These are phyloP conservation scores for Thraustochytrium sp. DNA, from an alignment of 352 stramenopile species.

Conservation along the genomic window DNA sequence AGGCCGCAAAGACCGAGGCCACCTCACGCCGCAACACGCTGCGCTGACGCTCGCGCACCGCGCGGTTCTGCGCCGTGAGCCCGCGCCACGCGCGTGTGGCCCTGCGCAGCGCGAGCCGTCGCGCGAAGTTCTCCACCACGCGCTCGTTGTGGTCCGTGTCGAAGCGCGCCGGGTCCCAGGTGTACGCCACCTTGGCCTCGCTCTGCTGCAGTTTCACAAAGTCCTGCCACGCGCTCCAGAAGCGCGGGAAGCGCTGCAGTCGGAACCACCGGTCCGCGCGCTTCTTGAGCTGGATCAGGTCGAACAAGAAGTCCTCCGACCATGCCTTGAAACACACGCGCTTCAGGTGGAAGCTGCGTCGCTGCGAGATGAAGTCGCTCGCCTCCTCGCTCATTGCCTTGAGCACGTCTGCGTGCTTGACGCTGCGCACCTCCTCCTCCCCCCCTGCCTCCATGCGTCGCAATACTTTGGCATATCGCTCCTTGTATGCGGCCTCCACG, in stretches of 20 bases:
- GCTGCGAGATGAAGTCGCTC: not conserved
- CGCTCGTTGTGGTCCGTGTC: slow-evolving; percentile 14
- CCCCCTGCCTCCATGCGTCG: not conserved
- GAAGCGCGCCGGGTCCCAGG: not conserved
- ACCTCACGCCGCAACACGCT: not conserved
- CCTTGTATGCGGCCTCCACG: not conserved
- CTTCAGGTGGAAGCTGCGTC: not conserved
- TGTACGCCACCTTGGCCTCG: slow-evolving; percentile 26
- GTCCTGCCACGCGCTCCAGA: not conserved
- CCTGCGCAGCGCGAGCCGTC: not conserved
- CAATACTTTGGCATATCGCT: not conserved
- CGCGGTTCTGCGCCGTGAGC: not conserved
- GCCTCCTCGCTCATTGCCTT: not conserved
- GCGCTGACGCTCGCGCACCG: not conserved
- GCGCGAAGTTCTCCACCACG: slow-evolving; percentile 2
- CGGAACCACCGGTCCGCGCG: slow-evolving; percentile 19
- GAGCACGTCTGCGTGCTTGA: not conserved
- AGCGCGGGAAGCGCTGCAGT: not conserved
- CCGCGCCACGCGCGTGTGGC: not conserved
- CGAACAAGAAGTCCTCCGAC: slow-evolving; percentile 20
- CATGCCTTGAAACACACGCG: slow-evolving; percentile 20
- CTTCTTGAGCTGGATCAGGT: slow-evolving; percentile 1
- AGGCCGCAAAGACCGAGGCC: not conserved
- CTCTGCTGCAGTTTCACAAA: not conserved
- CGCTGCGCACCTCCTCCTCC: not conserved